Evolutionary conservation across 139 green algal genomes (phyloP).

Genomic region (Micractinium conductrix): DNA sequence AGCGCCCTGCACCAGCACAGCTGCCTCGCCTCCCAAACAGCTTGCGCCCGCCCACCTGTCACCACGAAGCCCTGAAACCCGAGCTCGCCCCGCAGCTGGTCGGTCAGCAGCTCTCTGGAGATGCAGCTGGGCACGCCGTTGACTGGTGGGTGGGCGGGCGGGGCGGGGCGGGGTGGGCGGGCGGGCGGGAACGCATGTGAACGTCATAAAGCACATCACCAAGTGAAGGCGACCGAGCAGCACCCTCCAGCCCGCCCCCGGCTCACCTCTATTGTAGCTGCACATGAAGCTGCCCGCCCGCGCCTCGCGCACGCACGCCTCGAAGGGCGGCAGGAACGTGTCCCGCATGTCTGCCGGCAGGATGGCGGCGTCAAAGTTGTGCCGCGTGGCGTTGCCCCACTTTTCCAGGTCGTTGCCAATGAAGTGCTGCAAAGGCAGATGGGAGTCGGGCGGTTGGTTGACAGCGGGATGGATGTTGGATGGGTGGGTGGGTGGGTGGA

Average conservation of each 20-base stretch:
- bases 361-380: slow-evolving; percentile 21
- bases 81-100: not conserved
- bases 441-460: not conserved
- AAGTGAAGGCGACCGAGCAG: no score
- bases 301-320: not conserved
- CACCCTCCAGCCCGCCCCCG: no score
- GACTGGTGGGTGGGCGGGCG: slow-evolving; percentile 1
- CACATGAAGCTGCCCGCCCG: not conserved
- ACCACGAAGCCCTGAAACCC: slow-evolving; percentile 6
- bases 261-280: not conserved
- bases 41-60: not conserved
- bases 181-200: not conserved
- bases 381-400: not conserved
- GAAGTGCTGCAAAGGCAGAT: not conserved
- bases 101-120: not conserved
- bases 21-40: no score
- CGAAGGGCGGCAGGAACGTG: slow-evolving; percentile 19
- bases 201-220: not conserved
- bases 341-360: not conserved
- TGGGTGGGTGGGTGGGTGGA: not conserved
- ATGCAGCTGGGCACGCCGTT: slow-evolving; percentile 10
- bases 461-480: not conserved
- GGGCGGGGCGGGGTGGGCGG: not conserved
- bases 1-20: no score
- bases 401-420: slow-evolving; percentile 16